Percentiles rank a stretch among this genome's conserved stretches.
These are phyloP conservation scores for Tetracladium setigerum DNA, from an alignment of 495 filamentous ascomycete genomes.

Conservation along the genomic window DNA sequence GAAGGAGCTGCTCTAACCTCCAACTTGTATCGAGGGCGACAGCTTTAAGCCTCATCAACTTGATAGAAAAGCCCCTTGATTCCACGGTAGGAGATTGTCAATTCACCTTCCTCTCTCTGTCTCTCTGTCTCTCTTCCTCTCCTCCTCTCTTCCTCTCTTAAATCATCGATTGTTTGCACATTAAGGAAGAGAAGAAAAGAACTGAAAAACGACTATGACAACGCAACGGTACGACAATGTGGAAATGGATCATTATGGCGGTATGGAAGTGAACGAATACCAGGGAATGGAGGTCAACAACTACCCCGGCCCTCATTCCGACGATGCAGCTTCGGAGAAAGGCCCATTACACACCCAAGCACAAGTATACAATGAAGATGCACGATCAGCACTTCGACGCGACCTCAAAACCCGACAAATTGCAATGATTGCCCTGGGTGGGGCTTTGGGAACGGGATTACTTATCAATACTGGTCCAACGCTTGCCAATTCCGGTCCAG, in stretches of 20 bases:
- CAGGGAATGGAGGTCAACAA: constrained; percentile 8
- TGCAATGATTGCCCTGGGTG: constrained; percentile 80
- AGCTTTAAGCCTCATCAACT: too few species aligned
- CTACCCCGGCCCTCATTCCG: background rate
- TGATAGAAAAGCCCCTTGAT: too few species aligned
- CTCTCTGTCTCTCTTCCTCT: too few species aligned
- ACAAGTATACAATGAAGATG: constrained; percentile 11
- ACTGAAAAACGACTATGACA: too few species aligned
- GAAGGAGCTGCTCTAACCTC: too few species aligned
- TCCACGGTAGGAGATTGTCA: too few species aligned
- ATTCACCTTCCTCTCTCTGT: too few species aligned
- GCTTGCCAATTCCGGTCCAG: constrained; percentile 40
- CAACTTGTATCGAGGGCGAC: too few species aligned
- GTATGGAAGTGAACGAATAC: constrained; percentile 5
- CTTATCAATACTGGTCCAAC: constrained; percentile 14
- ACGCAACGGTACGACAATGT: too few species aligned
- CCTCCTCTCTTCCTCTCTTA: too few species aligned
- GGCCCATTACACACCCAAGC: background rate
- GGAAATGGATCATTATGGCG: background rate
- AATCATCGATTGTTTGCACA: too few species aligned
- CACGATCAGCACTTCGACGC: constrained; percentile 39
- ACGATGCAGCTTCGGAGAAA: constrained; percentile 5
- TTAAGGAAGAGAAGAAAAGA: too few species aligned
- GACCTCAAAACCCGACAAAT: constrained; percentile 60
- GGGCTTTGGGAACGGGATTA: constrained; percentile 61